Percentiles rank a stretch among this genome's conserved stretches.
Evolutionary conservation across 345 rosid genomes (phyloP).

Genomic region (Acer saccharum): DNA sequence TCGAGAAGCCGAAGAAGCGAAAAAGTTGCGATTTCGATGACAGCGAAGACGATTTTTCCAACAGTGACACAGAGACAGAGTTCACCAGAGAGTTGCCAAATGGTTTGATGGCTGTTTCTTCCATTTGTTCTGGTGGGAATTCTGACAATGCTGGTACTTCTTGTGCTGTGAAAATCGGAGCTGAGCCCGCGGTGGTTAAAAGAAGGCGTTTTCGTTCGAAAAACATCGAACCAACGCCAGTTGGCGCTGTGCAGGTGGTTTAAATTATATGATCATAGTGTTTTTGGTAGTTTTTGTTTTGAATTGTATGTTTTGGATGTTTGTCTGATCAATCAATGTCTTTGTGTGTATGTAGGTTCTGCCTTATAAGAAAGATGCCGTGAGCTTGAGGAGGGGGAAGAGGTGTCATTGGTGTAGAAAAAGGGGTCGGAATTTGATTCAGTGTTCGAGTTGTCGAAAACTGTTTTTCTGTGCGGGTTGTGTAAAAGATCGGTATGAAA

Average conservation of each 20-base stretch:
- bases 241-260: constrained; percentile 68
- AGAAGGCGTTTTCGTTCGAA: constrained; percentile 80
- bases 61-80: constrained; percentile 50
- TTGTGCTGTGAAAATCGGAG: constrained; percentile 70
- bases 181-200: constrained; percentile 35
- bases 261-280: constrained; percentile 3
- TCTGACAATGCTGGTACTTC: constrained; percentile 51
- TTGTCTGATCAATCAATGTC: neutral
- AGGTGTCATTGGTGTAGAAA: constrained; percentile 90
- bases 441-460: constrained; percentile 70
- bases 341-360: constrained; percentile 45
- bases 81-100: constrained; percentile 79
- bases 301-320: constrained; percentile 7
- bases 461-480: constrained; percentile 77
- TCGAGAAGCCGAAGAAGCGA: constrained; percentile 59
- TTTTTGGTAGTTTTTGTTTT: constrained; percentile 2
- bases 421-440: constrained; percentile 51
- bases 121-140: constrained; percentile 42
- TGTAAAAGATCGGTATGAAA: constrained; percentile 60
- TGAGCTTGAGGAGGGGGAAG: constrained; percentile 60
- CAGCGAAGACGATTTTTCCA: constrained; percentile 20
- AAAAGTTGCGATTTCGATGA: constrained; percentile 29
- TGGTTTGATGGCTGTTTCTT: constrained; percentile 88
- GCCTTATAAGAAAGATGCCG: constrained; percentile 56
- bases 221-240: constrained; percentile 74